Evolutionary conservation across 2,329 filamentous ascomycete species (phyloP).

Genomic region (Paecilomyces niveus): DNA sequence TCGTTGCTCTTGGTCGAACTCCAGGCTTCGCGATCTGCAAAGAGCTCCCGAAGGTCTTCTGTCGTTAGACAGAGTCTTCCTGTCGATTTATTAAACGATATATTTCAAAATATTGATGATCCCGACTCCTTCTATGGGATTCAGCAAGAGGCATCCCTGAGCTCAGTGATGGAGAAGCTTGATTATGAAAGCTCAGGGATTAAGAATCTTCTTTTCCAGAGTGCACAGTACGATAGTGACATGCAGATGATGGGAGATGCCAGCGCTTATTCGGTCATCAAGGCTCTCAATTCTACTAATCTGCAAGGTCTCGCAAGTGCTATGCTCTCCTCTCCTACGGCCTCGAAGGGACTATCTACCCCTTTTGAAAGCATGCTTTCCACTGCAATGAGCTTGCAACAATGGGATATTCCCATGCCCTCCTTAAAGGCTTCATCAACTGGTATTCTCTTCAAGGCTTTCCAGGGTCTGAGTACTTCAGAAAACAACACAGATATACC

Average conservation of each 20-base stretch:
- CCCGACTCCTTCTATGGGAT: conserved; percentile 94
- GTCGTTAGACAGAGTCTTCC: conserved; percentile 48
- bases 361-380: conserved; percentile 67
- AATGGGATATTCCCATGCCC: conserved; percentile 84
- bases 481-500: conserved; percentile 49
- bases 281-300: conserved; percentile 71
- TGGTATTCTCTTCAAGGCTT: conserved; percentile 68
- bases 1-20: conserved; percentile 79
- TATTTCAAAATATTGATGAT: conserved; percentile 91
- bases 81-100: conserved; percentile 64
- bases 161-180: conserved; percentile 70
- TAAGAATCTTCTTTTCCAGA: conserved; percentile 83
- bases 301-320: conserved; percentile 80
- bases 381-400: conserved; percentile 73
- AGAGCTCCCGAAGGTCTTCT: conserved; percentile 62
- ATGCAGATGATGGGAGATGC: conserved; percentile 53
- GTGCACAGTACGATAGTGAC: conserved; percentile 83
- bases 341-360: conserved; percentile 39
- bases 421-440: conserved; percentile 54
- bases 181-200: conserved; percentile 84
- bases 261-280: conserved; percentile 65
- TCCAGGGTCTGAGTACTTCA: conserved; percentile 69
- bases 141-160: conserved; percentile 66
- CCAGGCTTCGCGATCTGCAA: conserved; percentile 49
- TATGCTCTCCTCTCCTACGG: conserved; percentile 58